Evolutionary conservation across 768 basidiomycete species (phyloP).

Genomic region (Rhizopogon sp.): DNA sequence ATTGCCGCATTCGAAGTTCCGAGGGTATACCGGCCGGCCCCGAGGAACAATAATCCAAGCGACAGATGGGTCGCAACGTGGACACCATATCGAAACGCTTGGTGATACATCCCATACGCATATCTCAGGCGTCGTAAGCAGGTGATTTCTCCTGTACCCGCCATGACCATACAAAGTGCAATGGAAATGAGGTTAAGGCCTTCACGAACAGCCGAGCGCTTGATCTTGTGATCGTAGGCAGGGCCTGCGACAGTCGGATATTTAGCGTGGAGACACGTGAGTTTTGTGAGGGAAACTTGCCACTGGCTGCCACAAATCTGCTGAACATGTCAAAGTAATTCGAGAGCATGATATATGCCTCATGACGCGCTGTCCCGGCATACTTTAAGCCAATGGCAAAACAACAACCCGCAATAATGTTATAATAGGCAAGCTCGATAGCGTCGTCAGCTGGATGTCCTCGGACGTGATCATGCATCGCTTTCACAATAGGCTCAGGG

Average conservation of each 20-base stretch:
- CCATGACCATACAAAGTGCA: slow-evolving; percentile 90
- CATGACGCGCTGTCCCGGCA: slow-evolving; percentile 88
- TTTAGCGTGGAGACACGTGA: neutral
- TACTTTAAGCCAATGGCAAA: slow-evolving; percentile 90
- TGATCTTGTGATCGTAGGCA: slow-evolving; percentile 84
- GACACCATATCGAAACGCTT: slow-evolving; percentile 76
- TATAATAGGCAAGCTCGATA: slow-evolving; percentile 85
- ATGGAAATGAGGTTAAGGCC: slow-evolving; percentile 86
- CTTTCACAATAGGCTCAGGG: slow-evolving; percentile 58
- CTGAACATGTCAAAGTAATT: slow-evolving; percentile 79
- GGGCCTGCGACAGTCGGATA: slow-evolving; percentile 40
- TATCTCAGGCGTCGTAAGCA: slow-evolving; percentile 83
- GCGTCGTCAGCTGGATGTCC: slow-evolving; percentile 59
- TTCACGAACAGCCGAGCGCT: slow-evolving; percentile 80
- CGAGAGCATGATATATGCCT: slow-evolving; percentile 82
- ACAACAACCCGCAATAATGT: slow-evolving; percentile 87
- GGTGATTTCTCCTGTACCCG: slow-evolving; percentile 92
- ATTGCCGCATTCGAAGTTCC: slow-evolving; percentile 91
- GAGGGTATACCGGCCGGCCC: slow-evolving; percentile 86
- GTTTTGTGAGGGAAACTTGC: slow-evolving; percentile 35
- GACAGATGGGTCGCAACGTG: slow-evolving; percentile 90
- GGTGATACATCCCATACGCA: slow-evolving; percentile 82
- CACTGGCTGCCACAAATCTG: slow-evolving; percentile 59
- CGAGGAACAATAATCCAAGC: slow-evolving; percentile 88
- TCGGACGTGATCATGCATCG: slow-evolving; percentile 47